Base-by-base conservation (phyloP, 192 early-diverging fungal genomes). In the Radiomyces spectabilis region DNA sequence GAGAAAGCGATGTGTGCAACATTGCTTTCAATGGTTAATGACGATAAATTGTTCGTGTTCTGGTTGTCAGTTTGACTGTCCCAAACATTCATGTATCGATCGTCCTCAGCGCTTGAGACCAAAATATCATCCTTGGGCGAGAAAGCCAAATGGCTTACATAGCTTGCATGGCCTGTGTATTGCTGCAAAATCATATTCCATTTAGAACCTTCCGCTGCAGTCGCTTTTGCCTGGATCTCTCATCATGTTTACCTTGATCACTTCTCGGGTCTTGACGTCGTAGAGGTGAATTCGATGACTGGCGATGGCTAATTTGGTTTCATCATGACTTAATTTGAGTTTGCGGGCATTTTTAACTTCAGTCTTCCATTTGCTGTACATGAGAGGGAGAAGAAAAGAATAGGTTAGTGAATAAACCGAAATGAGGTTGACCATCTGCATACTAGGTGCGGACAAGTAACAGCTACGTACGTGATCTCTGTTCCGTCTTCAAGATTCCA, bases 211-310 rank as follows among this genome's bases (percentile, higher is more conserved):
- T n/a, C n/a, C n/a, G n/a, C n/a, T n/a, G n/a, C n/a, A n/a, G n/a
- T n/a, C n/a, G n/a, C n/a, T n/a, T n/a, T n/a, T n/a, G n/a, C n/a
- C n/a, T n/a, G n/a, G n/a, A n/a, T n/a, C n/a, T n/a, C n/a, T n/a
- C n/a, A n/a, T n/a, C n/a, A n/a, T n/a, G n/a, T n/a, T 40, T 58
- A 69, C 66, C 55, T 76, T 78, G 51, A 74, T 59, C 0, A 71
- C 15, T 37, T 69, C 61, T 22, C 65, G 61, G 12, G 68, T 56
- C 53, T 50, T 51, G 26, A 76, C 27, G 62, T 78, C 74, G 76
- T 74, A 81, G 15, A 81, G 46, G 31, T 67, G 73, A 59, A 81
- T 78, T 7, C 61, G 76, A 42, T 78, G 74, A 52, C 79, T 76
- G 22, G 76, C 76, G 16, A 76, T 68, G 41, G 66, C 55, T 18